Evolutionary conservation across 768 basidiomycete species (phyloP), one percentile per base, ranked within the genome.

Genomic region (Boletales sp.): DNA sequence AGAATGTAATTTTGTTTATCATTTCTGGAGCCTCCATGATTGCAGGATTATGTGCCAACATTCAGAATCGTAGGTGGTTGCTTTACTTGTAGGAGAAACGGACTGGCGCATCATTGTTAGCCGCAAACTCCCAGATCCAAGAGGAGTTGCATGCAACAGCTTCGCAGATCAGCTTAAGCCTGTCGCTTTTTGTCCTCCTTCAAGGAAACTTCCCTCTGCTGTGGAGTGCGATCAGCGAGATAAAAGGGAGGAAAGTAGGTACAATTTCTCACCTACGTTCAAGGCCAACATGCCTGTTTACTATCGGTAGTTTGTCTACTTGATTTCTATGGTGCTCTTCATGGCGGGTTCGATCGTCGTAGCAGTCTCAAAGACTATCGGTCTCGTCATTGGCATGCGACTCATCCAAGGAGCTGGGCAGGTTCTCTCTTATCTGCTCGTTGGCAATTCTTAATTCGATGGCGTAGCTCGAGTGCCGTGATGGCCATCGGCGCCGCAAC

Each of bases 61-160:
- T 68, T 37, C 66, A 67, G 46, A 67, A 68, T 41, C 66, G 67
- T 67, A 44, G 10, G 62, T 55, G 4, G 15, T 34, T 0, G 39
- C 0, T 41, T 50, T 2, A 34, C 35, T 31, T 10, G 9, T 30
- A n/a, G 10, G 17, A 19, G 5, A 0, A 11, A 11, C 2, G 8
- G 0, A 15, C 40, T 57, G 13, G 59, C 38, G 8, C 14, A 18
- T 7, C 17, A 28, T 36, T 8, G 12, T 9, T 48, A 90, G 87
- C 88, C 28, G 82, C 87, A 7, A 84, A 89, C 28, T 68, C 78
- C n/a, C 70, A 82, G 49, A 84, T 90, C 66, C 74, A 87, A 58
- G 58, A 63, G 4, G 74, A 87, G 10, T 71, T 93, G 19, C 76
- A 78, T 33, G 82, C 87, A 2, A 80, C 80, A 0, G 71, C 76